Base-by-base conservation (phyloP, 1,139 yeast species). In the Sugiyamaella neomexicana region DNA sequence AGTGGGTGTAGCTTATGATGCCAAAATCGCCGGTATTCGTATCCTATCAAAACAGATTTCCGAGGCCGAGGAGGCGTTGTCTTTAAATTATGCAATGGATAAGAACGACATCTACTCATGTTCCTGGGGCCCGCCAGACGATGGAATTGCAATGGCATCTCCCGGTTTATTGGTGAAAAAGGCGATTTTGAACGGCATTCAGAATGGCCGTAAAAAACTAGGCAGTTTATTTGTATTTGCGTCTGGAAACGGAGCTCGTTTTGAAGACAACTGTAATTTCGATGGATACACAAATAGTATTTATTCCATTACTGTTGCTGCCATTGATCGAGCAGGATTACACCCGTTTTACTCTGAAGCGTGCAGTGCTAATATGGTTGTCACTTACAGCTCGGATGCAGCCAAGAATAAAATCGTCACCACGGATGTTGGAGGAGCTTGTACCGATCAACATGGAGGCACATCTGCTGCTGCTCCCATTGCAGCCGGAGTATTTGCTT, bases 401-500 rank as follows among this genome's bases (percentile, higher is more conserved):
- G 83, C 93, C 2, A 89, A 89, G 29, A 96, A 89, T 67, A 88
- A 82, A 67, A 93, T 95, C 56, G 95, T 88, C 66, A 89, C 99
- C 6, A 89, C 98, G 1, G 98, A 93, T 69, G 80, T 89, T 53
- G 63, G 68, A 17, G 79, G 83, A 50, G 79, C 59, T n/a, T 95
- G 99, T 69, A 75, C 95, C 1, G 77, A 78, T 37, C 69, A 65
- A 31, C 99, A 95, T 71, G 97, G 98, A 7, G 99, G 99, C 20
- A 95, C 99, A 0, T 91, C 98, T 15, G 99, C 99, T 0, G 98
- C 99, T 15, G 99, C 99, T 0, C 99, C 99, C 0, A 77, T 95
- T 54, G 99, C 98, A 0, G 97, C 98, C 0, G 99, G 99, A 17
- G 80, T 95, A 0, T 89, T 87, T 68, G 81, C 98, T 0, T 75